Evolutionary conservation across 345 rosid genomes (phyloP).

Genomic region (Acer campestre): DNA sequence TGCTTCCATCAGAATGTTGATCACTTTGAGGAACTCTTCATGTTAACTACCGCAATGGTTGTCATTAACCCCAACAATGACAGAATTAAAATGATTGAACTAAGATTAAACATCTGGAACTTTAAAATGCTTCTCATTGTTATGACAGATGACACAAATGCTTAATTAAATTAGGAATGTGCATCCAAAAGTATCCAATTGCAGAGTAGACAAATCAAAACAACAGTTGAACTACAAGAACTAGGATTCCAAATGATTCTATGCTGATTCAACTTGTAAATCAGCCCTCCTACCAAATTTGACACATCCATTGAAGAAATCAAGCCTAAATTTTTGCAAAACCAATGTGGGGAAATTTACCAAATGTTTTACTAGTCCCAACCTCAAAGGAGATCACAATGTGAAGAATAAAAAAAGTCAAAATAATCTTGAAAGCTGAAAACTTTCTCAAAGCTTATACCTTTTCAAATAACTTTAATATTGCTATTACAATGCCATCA

Average conservation of each 20-base stretch:
- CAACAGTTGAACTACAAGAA: not conserved
- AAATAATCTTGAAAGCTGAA: not conserved
- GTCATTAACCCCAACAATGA: not conserved
- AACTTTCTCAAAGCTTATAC: too few species aligned
- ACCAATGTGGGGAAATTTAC: not conserved
- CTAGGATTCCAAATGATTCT: not conserved
- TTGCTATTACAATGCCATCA: not conserved
- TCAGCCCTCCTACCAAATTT: not conserved
- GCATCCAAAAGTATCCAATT: not conserved
- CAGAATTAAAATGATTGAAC: not conserved
- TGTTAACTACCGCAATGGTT: not conserved
- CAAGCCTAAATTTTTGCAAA: not conserved
- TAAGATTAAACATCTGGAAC: not conserved
- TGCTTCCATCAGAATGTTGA: not conserved
- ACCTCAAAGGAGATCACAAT: not conserved
- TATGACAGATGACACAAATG: not conserved
- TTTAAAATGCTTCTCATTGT: not conserved
- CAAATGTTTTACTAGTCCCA: too few species aligned
- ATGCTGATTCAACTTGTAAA: not conserved
- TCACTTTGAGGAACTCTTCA: not conserved
- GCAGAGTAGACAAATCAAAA: not conserved
- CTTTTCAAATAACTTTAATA: not conserved
- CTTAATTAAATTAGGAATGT: not conserved
- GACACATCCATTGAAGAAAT: not conserved
- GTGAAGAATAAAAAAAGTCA: not conserved